phyloP scores from a whole-genome alignment of 371 early-diverging fungal genomes.

The Haplosporangium sp. region DNA sequence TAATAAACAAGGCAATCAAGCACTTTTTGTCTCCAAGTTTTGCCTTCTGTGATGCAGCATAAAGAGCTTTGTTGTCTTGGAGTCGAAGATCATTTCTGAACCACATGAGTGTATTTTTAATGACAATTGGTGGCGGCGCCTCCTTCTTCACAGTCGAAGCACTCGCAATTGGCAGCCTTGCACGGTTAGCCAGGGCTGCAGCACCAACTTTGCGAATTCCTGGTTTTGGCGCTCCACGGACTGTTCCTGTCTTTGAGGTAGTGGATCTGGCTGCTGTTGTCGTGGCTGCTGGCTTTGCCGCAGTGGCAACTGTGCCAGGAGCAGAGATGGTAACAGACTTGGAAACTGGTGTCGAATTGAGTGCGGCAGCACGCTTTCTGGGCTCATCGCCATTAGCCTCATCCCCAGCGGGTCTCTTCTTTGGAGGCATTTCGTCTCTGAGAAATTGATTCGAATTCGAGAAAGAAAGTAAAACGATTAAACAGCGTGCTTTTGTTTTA shows the following conservation, averaged over 20 bases:
- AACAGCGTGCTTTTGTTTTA: too few species aligned
- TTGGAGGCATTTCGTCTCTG: slow-evolving; percentile 44
- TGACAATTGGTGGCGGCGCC: slow-evolving; percentile 32
- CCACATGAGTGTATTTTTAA: slow-evolving; percentile 63
- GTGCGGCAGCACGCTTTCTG: slow-evolving; percentile 28
- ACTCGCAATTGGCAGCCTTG: slow-evolving; percentile 19
- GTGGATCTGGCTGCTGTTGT: slow-evolving; percentile 8
- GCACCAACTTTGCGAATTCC: slow-evolving; percentile 48
- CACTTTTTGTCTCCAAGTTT: slow-evolving; percentile 22
- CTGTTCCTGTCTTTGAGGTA: slow-evolving; percentile 37
- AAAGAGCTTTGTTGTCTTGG: slow-evolving; percentile 61
- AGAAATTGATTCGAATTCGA: slow-evolving; percentile 9
- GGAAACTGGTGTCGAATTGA: slow-evolving; percentile 1
- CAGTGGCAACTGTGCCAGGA: slow-evolving; percentile 19
- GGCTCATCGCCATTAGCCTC: slow-evolving; percentile 31
- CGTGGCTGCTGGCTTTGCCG: slow-evolving; percentile 18
- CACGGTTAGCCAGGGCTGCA: slow-evolving; percentile 36
- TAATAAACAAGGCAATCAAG: slow-evolving; percentile 61
- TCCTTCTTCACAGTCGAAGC: slow-evolving; percentile 36
- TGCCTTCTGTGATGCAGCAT: slow-evolving; percentile 40
- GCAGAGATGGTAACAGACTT: slow-evolving; percentile 30
- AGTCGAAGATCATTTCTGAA: slow-evolving; percentile 65
- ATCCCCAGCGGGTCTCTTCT: slow-evolving; percentile 56
- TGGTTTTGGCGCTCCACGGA: slow-evolving; percentile 46
- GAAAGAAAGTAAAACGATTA: not conserved